Evolutionary conservation across 2,329 filamentous ascomycete genomes (phyloP).

Genomic region (Aspergillus awamori): DNA sequence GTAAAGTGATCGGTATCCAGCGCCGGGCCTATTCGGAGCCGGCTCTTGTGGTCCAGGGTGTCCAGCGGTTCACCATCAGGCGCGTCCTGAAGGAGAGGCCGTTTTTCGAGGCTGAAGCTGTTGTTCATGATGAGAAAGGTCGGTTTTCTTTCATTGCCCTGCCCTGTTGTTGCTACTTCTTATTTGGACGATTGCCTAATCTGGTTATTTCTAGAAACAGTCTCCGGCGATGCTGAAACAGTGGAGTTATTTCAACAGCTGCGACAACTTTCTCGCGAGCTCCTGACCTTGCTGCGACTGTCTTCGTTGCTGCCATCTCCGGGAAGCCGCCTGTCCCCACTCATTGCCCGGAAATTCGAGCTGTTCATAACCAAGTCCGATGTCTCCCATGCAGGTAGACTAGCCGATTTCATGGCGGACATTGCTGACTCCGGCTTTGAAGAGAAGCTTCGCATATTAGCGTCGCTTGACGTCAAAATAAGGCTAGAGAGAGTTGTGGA

Average conservation of each 20-base stretch:
- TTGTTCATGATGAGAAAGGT: constrained; percentile 71
- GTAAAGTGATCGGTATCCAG: constrained; percentile 77
- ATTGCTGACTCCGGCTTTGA: constrained; percentile 84
- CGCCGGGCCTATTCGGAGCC: constrained; percentile 75
- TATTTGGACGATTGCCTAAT: neutral
- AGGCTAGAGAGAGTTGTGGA: constrained; percentile 81
- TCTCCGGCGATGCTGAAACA: constrained; percentile 63
- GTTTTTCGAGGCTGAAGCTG: constrained; percentile 82
- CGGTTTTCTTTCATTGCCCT: constrained; percentile 28
- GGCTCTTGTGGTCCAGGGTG: constrained; percentile 82
- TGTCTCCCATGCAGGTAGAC: constrained; percentile 74
- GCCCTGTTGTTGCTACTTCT: neutral
- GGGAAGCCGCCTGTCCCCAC: constrained; percentile 71
- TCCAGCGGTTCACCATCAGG: constrained; percentile 74
- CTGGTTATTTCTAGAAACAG: constrained; percentile 32
- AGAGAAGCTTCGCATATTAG: constrained; percentile 84
- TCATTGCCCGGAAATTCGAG: constrained; percentile 84
- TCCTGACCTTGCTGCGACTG: constrained; percentile 80
- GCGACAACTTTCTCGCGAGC: constrained; percentile 81
- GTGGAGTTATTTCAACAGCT: constrained; percentile 75
- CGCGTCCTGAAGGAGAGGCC: constrained; percentile 75
- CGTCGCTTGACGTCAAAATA: constrained; percentile 76
- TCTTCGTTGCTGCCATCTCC: constrained; percentile 79
- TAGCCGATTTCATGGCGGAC: constrained; percentile 97
- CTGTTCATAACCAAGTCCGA: constrained; percentile 83